phyloP scores from a whole-genome alignment of 73 alveolate genomes.

The Breviolum minutum region DNA sequence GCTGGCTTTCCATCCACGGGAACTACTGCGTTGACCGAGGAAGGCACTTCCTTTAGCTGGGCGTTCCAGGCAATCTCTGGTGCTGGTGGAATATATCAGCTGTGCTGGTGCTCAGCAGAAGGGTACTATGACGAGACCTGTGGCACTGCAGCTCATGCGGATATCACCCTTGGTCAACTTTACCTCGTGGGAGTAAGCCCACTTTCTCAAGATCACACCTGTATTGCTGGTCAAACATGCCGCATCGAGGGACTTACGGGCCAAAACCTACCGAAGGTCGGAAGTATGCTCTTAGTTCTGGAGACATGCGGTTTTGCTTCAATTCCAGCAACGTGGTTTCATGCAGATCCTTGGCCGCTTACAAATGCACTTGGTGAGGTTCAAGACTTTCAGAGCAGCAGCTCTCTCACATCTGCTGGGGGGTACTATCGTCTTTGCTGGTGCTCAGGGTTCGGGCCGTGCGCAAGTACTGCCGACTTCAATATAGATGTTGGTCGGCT shows the following conservation, averaged over 20 bases:
- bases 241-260: neutral
- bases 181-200: neutral
- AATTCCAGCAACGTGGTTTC: neutral
- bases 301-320: conserved; percentile 69
- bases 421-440: conserved; percentile 75
- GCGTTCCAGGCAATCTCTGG: neutral
- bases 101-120: conserved; percentile 51
- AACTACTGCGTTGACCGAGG: neutral
- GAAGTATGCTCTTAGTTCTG: conserved; percentile 1
- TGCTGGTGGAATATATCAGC: conserved; percentile 54
- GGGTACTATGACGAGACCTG: neutral
- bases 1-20: conserved; percentile 13
- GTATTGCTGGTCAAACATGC: conserved; percentile 55
- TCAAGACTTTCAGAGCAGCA: conserved; percentile 18
- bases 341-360: neutral
- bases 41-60: conserved; percentile 24
- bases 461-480: conserved; percentile 1
- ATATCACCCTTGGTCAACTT: neutral
- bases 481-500: conserved; percentile 5
- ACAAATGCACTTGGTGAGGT: conserved; percentile 2
- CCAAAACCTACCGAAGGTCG: neutral
- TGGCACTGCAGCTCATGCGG: neutral
- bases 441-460: conserved; percentile 31
- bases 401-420: conserved; percentile 6
- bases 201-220: conserved; percentile 50